A percentile compares a stretch with the other conserved stretches of the same genome.
Conservation (phyloP, 2,329 filamentous ascomycete species). For the Colletotrichum chrysophilum region DNA sequence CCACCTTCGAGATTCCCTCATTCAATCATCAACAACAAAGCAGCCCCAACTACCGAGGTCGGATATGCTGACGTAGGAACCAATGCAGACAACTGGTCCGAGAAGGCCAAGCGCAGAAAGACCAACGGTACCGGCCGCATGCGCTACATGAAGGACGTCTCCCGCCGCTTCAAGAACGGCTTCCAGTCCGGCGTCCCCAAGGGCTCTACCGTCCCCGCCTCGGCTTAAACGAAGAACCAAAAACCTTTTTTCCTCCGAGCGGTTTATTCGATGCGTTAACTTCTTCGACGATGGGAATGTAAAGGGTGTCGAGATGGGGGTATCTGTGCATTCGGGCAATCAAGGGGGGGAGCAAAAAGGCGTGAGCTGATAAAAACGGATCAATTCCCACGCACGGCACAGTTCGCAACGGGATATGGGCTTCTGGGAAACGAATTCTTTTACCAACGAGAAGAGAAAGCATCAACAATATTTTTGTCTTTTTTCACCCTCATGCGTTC, state of each 20-base stretch:
- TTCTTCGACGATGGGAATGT: constrained; percentile 15
- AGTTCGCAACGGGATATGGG: neutral
- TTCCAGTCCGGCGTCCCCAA: constrained; percentile 93
- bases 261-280: neutral
- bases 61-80: constrained; percentile 11
- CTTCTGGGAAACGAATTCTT: neutral
- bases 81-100: constrained; percentile 92
- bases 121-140: constrained; percentile 96
- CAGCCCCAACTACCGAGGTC: neutral
- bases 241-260: neutral
- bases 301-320: constrained; percentile 21
- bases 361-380: constrained; percentile 6
- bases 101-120: constrained; percentile 99
- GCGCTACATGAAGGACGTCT: constrained; percentile 91
- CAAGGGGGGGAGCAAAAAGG: neutral
- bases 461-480: neutral
- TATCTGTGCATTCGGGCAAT: constrained; percentile 18
- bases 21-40: neutral
- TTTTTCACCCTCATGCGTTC: neutral
- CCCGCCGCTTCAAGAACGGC: constrained; percentile 95
- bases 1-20: neutral
- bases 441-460: neutral
- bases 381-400: neutral
- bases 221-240: constrained; percentile 35
- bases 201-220: constrained; percentile 72